Base-by-base conservation (phyloP, 352 stramenopile genomes). In the Phytophthora macrochlamydospora region DNA sequence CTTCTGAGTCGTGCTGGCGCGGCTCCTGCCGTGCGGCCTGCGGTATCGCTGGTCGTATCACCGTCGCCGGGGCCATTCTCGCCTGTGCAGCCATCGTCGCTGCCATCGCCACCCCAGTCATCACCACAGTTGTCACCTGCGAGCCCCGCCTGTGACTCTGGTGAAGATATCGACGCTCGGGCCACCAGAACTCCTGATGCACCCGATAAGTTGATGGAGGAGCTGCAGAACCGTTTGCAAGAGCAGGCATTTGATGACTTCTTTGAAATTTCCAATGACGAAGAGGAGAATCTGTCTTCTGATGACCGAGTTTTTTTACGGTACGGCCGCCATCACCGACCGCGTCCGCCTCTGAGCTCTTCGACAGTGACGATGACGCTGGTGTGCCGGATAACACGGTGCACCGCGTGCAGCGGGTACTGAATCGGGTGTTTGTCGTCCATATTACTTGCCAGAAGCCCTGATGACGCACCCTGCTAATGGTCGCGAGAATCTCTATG, bases 401-500 rank as follows among this genome's bases (percentile, higher is more conserved):
- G 9, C 14, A 24, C 9, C 14, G 40, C 18, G 9, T 46, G 40
- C 40, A 13, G n/a, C n/a, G 40, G 35, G 35, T 40, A 9, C 5
- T 9, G 35, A 40, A 40, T 46, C 40, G 4, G 11, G 40, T 14
- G 40, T n/a, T 13, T 40, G 35, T 8, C 45, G 35, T 14, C 45
- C 45, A 3, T 51, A 35, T 33, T 9, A 7, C 2, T 14, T 51
- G 7, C 35, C 35, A 9, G 35, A 40, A 40, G 35, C 35, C 5
- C 35, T 9, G 9, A 40, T 5, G 35, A 5, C 5, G 5, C 35
- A 40, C 35, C 35, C 35, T 11, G 5, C 9, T 9, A 40, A 9
- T 9, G 9, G 9, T 9, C 35, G 35, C 9, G 9, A 11, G 29
- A 69, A 64, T 29, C 50, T 60, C 4, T 60, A 59, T 18, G 55